Conservation (phyloP, 768 basidiomycete genomes). For the Neoboletus brunneissimus region DNA sequence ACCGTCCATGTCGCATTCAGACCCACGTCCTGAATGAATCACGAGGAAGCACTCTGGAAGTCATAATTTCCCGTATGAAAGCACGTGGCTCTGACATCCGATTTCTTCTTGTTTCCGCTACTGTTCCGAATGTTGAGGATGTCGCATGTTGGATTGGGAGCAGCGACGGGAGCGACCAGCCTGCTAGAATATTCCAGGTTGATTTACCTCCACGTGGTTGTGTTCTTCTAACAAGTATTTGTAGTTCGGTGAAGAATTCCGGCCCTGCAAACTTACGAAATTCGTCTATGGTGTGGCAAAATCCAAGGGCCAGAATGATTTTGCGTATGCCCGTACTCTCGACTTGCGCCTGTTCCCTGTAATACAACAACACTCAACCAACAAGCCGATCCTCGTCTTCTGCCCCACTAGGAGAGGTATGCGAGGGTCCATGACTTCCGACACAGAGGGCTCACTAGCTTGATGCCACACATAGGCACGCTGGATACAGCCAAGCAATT, state of each 20-base stretch:
- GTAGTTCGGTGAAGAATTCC: conserved; percentile 90
- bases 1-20: conserved; percentile 36
- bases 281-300: conserved; percentile 71
- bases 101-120: conserved; percentile 89
- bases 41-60: conserved; percentile 91
- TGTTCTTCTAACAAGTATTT: neutral
- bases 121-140: conserved; percentile 90
- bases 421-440: neutral
- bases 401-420: conserved; percentile 84
- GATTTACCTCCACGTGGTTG: neutral
- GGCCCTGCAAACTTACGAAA: conserved; percentile 78
- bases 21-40: conserved; percentile 91
- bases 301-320: conserved; percentile 68
- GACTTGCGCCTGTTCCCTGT: conserved; percentile 70
- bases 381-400: conserved; percentile 88
- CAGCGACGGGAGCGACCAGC: conserved; percentile 26
- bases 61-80: conserved; percentile 93
- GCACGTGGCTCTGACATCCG: conserved; percentile 64
- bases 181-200: conserved; percentile 72
- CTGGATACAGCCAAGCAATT: conserved; percentile 73
- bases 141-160: conserved; percentile 85
- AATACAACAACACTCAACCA: conserved; percentile 68
- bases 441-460: neutral
- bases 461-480: conserved; percentile 41
- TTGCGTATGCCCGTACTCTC: conserved; percentile 66